Percentiles rank a stretch among this genome's conserved stretches.
These are phyloP conservation scores for Cladosporium cucumerinum DNA, from an alignment of 2,329 filamentous ascomycete genomes.

Conservation along the genomic window DNA sequence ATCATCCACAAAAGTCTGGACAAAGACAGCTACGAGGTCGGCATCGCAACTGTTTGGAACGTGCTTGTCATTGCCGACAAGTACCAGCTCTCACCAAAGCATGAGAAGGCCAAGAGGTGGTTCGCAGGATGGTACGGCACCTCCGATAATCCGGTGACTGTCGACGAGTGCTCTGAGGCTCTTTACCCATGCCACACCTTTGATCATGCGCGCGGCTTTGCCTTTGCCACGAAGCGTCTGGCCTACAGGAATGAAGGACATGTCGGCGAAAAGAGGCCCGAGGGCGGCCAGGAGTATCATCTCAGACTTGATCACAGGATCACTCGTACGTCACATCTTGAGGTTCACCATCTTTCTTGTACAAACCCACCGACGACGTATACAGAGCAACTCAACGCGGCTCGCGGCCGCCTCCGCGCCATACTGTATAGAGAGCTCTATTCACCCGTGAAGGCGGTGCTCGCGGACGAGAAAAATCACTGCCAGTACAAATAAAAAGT, in stretches of 20 bases:
- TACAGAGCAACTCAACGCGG: not conserved
- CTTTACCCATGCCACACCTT: slow-evolving; percentile 32
- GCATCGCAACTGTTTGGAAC: slow-evolving; percentile 21
- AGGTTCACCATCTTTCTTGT: no score
- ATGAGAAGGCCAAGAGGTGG: slow-evolving; percentile 14
- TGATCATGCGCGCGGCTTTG: slow-evolving; percentile 31
- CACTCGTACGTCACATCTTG: not conserved
- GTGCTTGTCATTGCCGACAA: slow-evolving; percentile 20
- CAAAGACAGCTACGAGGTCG: not conserved
- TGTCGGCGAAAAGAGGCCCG: slow-evolving; percentile 29
- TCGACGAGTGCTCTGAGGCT: slow-evolving; percentile 10
- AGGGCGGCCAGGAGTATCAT: not conserved
- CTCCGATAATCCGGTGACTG: no score
- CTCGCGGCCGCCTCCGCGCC: slow-evolving; percentile 20
- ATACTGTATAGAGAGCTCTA: slow-evolving; percentile 22
- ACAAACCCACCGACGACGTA: not conserved
- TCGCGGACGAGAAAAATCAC: not conserved
- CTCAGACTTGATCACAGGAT: not conserved
- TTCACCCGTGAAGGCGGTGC: slow-evolving; percentile 16
- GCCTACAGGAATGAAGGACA: slow-evolving; percentile 31
- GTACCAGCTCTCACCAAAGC: slow-evolving; percentile 17
- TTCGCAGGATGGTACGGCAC: no score
- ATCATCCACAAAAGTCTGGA: slow-evolving; percentile 14
- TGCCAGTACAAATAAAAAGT: slow-evolving; percentile 7
- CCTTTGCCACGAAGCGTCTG: slow-evolving; percentile 28